Evolutionary conservation across 1,284 basidiomycete species (phyloP), one percentile per base, ranked within the genome.

Genomic region (Grifola frondosa): DNA sequence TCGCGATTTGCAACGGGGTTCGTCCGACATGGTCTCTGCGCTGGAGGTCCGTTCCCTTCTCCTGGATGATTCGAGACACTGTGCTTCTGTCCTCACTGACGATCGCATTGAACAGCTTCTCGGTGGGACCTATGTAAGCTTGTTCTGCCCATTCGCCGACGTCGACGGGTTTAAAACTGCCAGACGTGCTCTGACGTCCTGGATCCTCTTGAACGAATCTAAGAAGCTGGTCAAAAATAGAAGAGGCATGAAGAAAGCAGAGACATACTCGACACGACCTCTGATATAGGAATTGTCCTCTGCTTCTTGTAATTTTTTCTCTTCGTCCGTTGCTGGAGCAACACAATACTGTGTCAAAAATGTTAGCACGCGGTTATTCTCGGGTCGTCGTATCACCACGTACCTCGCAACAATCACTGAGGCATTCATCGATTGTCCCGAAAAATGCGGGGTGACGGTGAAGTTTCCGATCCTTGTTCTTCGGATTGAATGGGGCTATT

Each of bases 391-490:
- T n/a, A n/a, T n/a, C n/a, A n/a, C 4, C 4, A 28, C 53, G 15
- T 46, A 77, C 78, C 67, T 75, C 77, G 57, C 80, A 82, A 46
- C 78, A 80, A 47, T 81, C 80, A 43, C 75, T 75, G 11, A 81
- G 44, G 35, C 75, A 77, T 49, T 82, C 78, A 31, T 69, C 50
- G 52, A 77, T 70, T 0, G 71, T 77, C 3, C 80, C 80, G 49
- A 81, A 81, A 61, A 80, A 82, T 0, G 79, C 79, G 6, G 77
- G 72, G 50, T 81, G 80, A 19, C 79, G 75, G 63, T 83, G 80
- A 4, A 83, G 68, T 6, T 70, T 65, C 13, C 78, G 67, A 13
- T 67, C 70, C 47, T 79, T 76, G 60, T 81, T 81, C 64, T 76
- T 79, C 2, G 78, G 77, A 48, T 81, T 81, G 56, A 71, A 81